Conservation (phyloP, 345 rosid genomes). For the Populus ilicifolia region DNA sequence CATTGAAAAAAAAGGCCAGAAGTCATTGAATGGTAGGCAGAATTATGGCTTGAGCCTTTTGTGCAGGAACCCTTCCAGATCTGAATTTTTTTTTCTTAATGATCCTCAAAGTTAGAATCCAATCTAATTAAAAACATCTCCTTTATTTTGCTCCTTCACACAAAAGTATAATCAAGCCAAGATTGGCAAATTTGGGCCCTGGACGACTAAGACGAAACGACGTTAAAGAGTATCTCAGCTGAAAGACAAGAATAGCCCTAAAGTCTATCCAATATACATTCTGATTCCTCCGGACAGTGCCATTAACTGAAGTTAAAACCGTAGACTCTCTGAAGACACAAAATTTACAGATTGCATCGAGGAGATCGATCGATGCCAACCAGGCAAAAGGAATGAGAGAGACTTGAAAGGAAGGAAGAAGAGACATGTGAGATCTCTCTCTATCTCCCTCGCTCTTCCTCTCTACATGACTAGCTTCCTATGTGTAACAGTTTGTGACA, state of each 20-base stretch:
- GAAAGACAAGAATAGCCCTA: background rate
- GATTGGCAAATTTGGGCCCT: background rate
- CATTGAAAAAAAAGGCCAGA: background rate
- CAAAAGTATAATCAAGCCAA: background rate
- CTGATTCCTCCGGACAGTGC: background rate
- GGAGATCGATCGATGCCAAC: conserved; percentile 17
- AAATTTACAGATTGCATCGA: background rate
- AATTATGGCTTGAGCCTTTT: background rate
- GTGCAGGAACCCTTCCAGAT: background rate
- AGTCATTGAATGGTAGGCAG: background rate
- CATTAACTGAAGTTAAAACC: conserved; percentile 27
- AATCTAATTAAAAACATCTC: background rate
- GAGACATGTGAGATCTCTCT: conserved; percentile 14
- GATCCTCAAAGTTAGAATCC: background rate
- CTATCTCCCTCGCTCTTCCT: background rate
- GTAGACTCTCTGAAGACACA: conserved; percentile 3
- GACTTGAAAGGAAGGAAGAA: conserved; percentile 23
- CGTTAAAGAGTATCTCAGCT: too few relatives aligned
- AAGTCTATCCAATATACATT: background rate
- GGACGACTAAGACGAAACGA: background rate
- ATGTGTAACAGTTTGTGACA: conserved; percentile 7
- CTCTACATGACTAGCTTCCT: background rate
- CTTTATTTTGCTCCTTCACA: background rate
- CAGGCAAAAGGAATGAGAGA: conserved; percentile 35
- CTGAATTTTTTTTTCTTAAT: background rate